A percentile compares a stretch with the other conserved stretches of the same genome.
Evolutionary conservation across 2,329 filamentous ascomycete species (phyloP).

Genomic region (Fusarium protoensiforme): DNA sequence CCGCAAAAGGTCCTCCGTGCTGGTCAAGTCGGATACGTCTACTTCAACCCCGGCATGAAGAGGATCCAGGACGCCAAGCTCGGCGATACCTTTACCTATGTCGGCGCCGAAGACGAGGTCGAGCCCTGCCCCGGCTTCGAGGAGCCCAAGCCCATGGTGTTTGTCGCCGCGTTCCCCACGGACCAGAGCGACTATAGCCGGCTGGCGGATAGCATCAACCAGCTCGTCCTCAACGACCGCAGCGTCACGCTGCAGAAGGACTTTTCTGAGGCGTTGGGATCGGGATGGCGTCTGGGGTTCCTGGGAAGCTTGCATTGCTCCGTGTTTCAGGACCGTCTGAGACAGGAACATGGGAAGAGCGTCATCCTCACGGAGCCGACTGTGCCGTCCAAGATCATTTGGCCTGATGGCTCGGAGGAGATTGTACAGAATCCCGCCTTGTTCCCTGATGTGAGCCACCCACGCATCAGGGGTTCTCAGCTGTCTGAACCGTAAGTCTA

Average conservation of each 20-base stretch:
- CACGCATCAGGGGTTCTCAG: conserved; percentile 55
- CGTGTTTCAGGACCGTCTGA: conserved; percentile 96
- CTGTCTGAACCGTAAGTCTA: conserved; percentile 62
- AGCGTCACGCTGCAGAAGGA: conserved; percentile 96
- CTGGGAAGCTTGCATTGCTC: conserved; percentile 97
- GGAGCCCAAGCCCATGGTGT: conserved; percentile 98
- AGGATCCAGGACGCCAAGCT: conserved; percentile 94
- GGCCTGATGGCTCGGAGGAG: conserved; percentile 79
- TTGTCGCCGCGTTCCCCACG: conserved; percentile 94
- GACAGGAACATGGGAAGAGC: conserved; percentile 92
- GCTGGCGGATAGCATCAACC: conserved; percentile 92
- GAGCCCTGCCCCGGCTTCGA: conserved; percentile 91
- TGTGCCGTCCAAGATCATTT: conserved; percentile 89
- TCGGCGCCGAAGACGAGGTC: conserved; percentile 80
- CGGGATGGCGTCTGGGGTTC: conserved; percentile 94
- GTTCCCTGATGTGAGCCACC: conserved; percentile 78
- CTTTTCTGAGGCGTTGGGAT: conserved; percentile 90
- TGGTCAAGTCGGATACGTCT: conserved; percentile 95
- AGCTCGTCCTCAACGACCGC: conserved; percentile 93
- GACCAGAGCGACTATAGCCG: conserved; percentile 89
- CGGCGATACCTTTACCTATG: conserved; percentile 91
- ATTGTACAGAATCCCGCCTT: conserved; percentile 87
- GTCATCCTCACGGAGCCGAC: conserved; percentile 98
- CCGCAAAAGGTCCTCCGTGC: conserved; percentile 84
- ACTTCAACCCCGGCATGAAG: conserved; percentile 99